phyloP scores from a whole-genome alignment of 2,329 filamentous ascomycete genomes.

The Leptographium flavum region DNA sequence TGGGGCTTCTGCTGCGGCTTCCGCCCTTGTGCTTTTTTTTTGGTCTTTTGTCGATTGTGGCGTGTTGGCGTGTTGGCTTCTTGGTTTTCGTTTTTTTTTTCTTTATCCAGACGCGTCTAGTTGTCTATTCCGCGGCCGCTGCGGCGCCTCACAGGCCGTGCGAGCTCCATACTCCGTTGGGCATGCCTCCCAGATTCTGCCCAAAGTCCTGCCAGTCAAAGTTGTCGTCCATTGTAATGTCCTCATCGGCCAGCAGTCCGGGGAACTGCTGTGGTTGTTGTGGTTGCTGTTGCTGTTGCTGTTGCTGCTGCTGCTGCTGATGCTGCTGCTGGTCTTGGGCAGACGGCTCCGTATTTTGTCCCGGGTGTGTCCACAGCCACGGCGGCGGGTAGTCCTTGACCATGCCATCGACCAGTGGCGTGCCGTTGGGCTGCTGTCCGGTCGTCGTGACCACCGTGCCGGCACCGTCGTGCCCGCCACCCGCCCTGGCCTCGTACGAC shows the following conservation, averaged over 20 bases:
- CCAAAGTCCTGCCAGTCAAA: conserved; percentile 25
- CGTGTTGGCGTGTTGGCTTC: too few species aligned
- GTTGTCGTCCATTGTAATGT: conserved; percentile 22
- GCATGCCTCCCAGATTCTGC: conserved; percentile 18
- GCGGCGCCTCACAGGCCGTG: conserved; percentile 7
- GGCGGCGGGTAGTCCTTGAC: conserved; percentile 34
- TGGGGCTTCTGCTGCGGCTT: too few species aligned
- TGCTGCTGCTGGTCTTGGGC: neutral
- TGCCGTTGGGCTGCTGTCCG: neutral
- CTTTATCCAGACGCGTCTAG: neutral
- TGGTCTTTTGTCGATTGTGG: too few species aligned
- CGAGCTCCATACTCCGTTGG: conserved; percentile 14
- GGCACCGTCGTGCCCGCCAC: neutral
- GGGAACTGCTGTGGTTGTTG: conserved; percentile 2
- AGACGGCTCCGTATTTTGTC: neutral
- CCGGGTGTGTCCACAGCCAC: conserved; percentile 35
- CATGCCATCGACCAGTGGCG: conserved; percentile 24
- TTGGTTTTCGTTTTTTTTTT: neutral
- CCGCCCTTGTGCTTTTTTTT: too few species aligned
- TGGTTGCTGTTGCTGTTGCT: neutral
- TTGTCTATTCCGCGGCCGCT: neutral
- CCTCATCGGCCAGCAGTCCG: conserved; percentile 15
- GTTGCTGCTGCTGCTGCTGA: neutral
- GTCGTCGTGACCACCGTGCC: neutral
- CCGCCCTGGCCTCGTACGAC: neutral